Evolutionary conservation across 2,329 filamentous ascomycete species (phyloP).

Genomic region (Alternaria sp.): DNA sequence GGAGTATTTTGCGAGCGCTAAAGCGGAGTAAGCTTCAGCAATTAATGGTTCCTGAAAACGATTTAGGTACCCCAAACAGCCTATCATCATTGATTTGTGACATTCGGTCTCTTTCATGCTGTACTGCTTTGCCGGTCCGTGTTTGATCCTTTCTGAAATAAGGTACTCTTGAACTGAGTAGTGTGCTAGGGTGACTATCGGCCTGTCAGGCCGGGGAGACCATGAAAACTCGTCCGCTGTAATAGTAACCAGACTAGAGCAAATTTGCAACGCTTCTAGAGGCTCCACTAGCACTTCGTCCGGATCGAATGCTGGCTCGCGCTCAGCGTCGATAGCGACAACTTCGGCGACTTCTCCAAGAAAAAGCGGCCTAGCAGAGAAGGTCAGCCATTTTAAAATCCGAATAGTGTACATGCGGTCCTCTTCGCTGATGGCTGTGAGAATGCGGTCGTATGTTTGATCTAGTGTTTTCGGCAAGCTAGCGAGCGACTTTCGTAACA

Average conservation of each 20-base stretch:
- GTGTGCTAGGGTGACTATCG: background rate
- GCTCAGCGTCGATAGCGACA: constrained; percentile 32
- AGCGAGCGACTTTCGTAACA: constrained; percentile 24
- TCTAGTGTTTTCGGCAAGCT: constrained; percentile 32
- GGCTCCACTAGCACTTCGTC: constrained; percentile 45
- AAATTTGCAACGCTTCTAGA: constrained; percentile 36
- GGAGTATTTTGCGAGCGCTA: too few relatives aligned
- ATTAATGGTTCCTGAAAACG: too few relatives aligned
- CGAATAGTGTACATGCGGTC: constrained; percentile 23
- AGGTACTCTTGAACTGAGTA: background rate
- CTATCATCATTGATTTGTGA: background rate
- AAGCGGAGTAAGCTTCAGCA: too few relatives aligned
- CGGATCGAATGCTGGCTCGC: constrained; percentile 37
- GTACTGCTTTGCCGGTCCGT: background rate
- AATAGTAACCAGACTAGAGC: constrained; percentile 38
- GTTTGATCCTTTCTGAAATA: background rate
- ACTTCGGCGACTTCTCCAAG: constrained; percentile 34
- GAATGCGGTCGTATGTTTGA: constrained; percentile 38
- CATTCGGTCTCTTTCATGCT: background rate
- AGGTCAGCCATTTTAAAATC: constrained; percentile 35
- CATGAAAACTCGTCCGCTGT: rapidly evolving
- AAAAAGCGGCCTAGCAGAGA: constrained; percentile 26
- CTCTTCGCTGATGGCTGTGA: constrained; percentile 22
- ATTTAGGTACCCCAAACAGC: too few relatives aligned
- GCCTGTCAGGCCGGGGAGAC: too few relatives aligned